Evolutionary conservation across 2,329 filamentous ascomycete species (phyloP).

Genomic region (Hymenoscyphus albidus): DNA sequence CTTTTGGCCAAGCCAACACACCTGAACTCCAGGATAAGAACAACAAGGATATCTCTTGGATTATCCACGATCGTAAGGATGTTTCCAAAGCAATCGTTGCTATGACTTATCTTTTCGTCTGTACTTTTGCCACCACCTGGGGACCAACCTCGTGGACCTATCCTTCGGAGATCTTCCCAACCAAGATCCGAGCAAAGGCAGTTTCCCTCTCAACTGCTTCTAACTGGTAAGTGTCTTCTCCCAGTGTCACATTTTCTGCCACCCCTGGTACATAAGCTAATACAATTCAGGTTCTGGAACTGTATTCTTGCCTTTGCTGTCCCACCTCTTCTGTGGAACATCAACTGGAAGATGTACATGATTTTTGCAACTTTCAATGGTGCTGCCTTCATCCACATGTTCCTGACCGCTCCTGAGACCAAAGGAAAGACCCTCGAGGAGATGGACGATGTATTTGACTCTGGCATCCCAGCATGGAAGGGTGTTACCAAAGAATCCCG

Average conservation of each 20-base stretch:
- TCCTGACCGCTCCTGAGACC: constrained; percentile 64
- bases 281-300: constrained; percentile 50
- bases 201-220: constrained; percentile 71
- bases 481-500: constrained; percentile 40
- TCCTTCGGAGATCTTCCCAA: constrained; percentile 64
- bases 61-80: constrained; percentile 47
- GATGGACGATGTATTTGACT: constrained; percentile 68
- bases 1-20: constrained; percentile 50
- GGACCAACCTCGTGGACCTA: constrained; percentile 48
- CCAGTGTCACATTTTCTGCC: too few relatives aligned
- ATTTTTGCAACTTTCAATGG: constrained; percentile 72
- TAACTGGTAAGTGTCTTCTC: constrained; percentile 53
- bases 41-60: constrained; percentile 53
- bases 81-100: constrained; percentile 63
- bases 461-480: constrained; percentile 56
- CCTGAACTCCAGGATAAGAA: constrained; percentile 37
- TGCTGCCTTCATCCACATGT: constrained; percentile 64
- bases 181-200: constrained; percentile 67
- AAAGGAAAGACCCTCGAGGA: constrained; percentile 73
- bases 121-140: constrained; percentile 63
- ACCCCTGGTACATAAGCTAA: background rate
- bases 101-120: constrained; percentile 70
- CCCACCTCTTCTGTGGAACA: constrained; percentile 48
- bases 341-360: constrained; percentile 66
- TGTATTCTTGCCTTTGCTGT: constrained; percentile 57